phyloP scores from a whole-genome alignment of 305 asterid genomes.

The Rubia tinctorum region DNA sequence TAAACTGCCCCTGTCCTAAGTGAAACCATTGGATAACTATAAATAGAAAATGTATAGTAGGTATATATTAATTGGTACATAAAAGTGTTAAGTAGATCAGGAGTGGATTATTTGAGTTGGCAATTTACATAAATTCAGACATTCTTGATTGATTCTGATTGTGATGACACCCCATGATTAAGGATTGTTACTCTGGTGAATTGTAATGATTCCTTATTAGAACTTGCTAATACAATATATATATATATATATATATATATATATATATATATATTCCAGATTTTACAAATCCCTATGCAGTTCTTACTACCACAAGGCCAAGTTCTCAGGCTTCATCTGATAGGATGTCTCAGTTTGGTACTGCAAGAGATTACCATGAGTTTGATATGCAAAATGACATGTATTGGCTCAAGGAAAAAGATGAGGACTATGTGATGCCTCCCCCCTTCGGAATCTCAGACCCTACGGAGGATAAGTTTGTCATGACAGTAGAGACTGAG shows the following conservation, averaged over 20 bases:
- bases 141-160: conserved; percentile 2
- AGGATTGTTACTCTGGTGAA: too few species aligned
- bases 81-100: background rate
- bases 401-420: conserved; percentile 84
- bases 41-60: background rate
- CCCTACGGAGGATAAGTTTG: conserved; percentile 78
- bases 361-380: conserved; percentile 94
- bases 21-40: background rate
- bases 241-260: too few species aligned
- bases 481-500: conserved; percentile 45
- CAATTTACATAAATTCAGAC: background rate
- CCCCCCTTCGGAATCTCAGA: conserved; percentile 46
- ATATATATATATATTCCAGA: too few species aligned
- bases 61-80: too few species aligned
- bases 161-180: background rate
- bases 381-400: conserved; percentile 93
- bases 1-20: too few species aligned
- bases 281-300: conserved; percentile 88
- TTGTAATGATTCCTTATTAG: too few species aligned
- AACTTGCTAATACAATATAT: background rate
- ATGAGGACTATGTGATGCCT: conserved; percentile 67
- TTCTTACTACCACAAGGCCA: conserved; percentile 41
- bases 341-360: conserved; percentile 81
- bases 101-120: background rate
- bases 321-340: conserved; percentile 83